Percentiles rank a stretch among this genome's conserved stretches.
Evolutionary conservation across 331 rosid genomes (phyloP).

Genomic region (Quercus lobata): DNA sequence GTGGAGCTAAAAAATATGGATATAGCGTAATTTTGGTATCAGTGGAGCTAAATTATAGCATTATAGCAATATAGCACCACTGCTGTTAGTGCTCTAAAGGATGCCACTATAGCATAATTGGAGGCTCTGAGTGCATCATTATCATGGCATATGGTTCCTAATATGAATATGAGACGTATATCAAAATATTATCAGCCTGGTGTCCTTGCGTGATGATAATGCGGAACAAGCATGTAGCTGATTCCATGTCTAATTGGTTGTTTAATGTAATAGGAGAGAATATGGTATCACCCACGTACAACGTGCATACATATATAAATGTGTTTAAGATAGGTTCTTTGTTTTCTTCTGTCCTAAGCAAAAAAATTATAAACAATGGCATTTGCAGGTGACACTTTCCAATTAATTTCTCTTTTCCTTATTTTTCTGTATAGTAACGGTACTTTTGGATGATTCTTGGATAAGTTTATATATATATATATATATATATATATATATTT

Average conservation of each 20-base stretch:
- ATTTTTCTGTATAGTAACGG: too few relatives aligned
- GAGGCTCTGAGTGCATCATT: not conserved
- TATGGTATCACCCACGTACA: not conserved
- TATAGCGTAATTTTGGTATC: too few relatives aligned
- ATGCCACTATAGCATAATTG: constrained; percentile 46
- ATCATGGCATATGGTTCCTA: not conserved
- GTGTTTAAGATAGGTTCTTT: not conserved
- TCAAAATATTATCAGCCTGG: not conserved
- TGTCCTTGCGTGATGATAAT: not conserved
- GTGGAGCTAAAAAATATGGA: too few relatives aligned
- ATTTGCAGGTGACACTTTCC: not conserved
- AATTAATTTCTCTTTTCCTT: too few relatives aligned
- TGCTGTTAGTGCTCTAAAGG: too few relatives aligned
- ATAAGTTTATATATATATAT: not conserved
- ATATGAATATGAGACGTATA: not conserved
- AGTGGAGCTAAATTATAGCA: too few relatives aligned
- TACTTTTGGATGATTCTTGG: not conserved
- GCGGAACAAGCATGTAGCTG: not conserved
- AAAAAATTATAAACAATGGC: not conserved
- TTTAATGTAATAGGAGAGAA: not conserved
- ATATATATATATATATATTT: too few relatives aligned
- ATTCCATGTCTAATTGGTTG: not conserved
- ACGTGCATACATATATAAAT: not conserved
- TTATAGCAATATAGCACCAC: too few relatives aligned
- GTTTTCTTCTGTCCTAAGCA: not conserved